Conservation (phyloP, 2,329 filamentous ascomycete genomes). For the Sphaerulina vaccinii region DNA sequence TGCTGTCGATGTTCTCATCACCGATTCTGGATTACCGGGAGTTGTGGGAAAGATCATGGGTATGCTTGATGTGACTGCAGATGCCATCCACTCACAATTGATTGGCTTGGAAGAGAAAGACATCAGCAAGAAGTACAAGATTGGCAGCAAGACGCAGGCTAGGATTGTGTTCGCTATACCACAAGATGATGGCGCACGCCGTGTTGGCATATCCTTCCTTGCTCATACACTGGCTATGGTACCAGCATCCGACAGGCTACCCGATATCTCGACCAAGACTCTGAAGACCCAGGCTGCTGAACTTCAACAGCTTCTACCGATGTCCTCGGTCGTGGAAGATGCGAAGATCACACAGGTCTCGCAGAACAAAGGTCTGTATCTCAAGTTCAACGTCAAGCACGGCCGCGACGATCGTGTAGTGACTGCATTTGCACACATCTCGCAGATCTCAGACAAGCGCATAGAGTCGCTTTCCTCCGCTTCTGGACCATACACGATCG, state of each 20-base stretch:
- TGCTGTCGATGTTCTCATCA: constrained; percentile 79
- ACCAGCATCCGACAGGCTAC: constrained; percentile 40
- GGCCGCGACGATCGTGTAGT: constrained; percentile 11
- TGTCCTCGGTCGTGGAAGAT: constrained; percentile 74
- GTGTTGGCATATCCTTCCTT: constrained; percentile 82
- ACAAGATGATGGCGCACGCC: constrained; percentile 67
- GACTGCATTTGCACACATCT: constrained; percentile 83
- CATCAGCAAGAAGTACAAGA: constrained; percentile 74
- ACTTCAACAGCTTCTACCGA: constrained; percentile 56
- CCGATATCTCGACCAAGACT: constrained; percentile 34
- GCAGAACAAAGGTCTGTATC: constrained; percentile 75
- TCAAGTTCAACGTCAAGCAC: constrained; percentile 58
- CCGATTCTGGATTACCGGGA: constrained; percentile 71
- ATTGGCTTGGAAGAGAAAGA: constrained; percentile 66
- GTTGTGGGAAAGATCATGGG: constrained; percentile 89
- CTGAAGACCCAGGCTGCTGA: constrained; percentile 28
- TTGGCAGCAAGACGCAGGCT: constrained; percentile 79
- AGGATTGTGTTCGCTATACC: constrained; percentile 88
- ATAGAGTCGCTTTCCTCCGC: constrained; percentile 77
- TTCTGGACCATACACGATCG: constrained; percentile 74
- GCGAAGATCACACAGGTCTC: constrained; percentile 80
- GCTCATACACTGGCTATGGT: constrained; percentile 76
- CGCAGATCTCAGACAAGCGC: constrained; percentile 83
- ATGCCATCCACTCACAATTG: constrained; percentile 82
- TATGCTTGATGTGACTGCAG: constrained; percentile 83